A percentile compares a stretch with the other conserved stretches of the same genome.
Conservation (phyloP, 495 filamentous ascomycete genomes). For the Penicillium mononematosum region DNA sequence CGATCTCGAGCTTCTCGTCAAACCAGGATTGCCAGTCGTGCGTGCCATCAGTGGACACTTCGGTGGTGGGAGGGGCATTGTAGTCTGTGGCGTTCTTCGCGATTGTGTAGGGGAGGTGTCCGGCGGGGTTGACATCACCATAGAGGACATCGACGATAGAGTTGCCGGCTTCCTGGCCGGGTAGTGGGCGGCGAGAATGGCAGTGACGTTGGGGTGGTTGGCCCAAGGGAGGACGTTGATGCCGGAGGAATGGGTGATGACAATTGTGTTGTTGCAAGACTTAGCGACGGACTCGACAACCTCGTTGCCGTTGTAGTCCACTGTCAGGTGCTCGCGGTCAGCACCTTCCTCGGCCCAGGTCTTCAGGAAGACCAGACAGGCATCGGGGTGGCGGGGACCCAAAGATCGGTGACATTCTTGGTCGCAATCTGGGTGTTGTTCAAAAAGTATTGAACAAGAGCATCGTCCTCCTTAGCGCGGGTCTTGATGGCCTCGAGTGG, state of each 20-base stretch:
- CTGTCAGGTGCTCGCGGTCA: constrained; percentile 45
- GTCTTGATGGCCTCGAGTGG: constrained; percentile 60
- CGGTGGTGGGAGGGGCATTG: constrained; percentile 9
- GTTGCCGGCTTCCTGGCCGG: constrained; percentile 59
- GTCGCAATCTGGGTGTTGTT: constrained; percentile 41
- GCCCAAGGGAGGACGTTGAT: constrained; percentile 58
- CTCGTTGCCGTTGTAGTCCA: constrained; percentile 50
- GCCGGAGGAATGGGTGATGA: constrained; percentile 62
- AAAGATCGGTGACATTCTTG: constrained; percentile 37
- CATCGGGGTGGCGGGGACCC: constrained; percentile 45
- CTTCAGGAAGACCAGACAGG: constrained; percentile 61
- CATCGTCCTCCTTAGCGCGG: constrained; percentile 51
- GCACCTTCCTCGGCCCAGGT: constrained; percentile 58
- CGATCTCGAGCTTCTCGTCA: constrained; percentile 60
- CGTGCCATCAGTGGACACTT: constrained; percentile 20
- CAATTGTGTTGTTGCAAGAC: constrained; percentile 59
- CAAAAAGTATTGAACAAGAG: constrained; percentile 40
- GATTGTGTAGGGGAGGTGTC: constrained; percentile 70
- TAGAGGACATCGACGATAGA: constrained; percentile 59
- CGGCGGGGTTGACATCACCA: constrained; percentile 56
- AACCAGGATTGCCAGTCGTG: constrained; percentile 56
- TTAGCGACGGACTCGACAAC: constrained; percentile 57
- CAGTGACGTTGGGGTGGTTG: constrained; percentile 63
- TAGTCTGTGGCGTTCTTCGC: constrained; percentile 62
- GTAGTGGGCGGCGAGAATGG: constrained; percentile 55